Base-by-base conservation (phyloP, 2,329 filamentous ascomycete species). In the Stagonosporopsis vannaccii region DNA sequence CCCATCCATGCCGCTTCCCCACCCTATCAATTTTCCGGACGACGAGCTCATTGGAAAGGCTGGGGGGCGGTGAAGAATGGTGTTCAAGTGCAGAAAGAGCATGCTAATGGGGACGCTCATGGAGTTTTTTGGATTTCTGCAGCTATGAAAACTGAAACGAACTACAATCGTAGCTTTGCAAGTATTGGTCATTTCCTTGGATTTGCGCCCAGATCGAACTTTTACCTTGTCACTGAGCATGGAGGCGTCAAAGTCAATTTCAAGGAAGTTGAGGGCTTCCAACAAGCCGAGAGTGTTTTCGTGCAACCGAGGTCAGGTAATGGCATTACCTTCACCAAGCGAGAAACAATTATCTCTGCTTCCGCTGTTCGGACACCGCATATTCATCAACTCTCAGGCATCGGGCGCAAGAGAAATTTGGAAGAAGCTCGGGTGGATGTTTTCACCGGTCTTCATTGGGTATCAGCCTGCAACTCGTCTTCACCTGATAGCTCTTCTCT, bases 331-430 rank as follows among this genome's bases (percentile, higher is more conserved):
- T 44, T 50, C 22, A 51, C 23, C 4, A 12, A 11, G 68, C 68
- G 4, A 56, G 25, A 2, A 68, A 65, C 88, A 11, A 80, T 89
- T 22, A 62, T 89, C 1, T 82, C 82, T 4, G 84, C 84, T 1
- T 87, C 87, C 2, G 80, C 78, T 25, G 75, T 88, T 17, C 79
- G 85, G 56, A 85, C 85, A 0, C 86, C 87, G 0, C 84, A 87
- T 65, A 71, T 89, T 4, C 77, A 89, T 2, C 86, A 89, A 60
- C 75, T 87, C 2, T 87, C 85, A 0, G 86, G 87, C 0, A 79
- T 89, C 35, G 87, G 87, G 4, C 7, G 58, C 9, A 25, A 28
- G 5, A 22, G 12, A 3, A 43, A 48, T 2, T 52, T 71, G 2
- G 28, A 59, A 28, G 45, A 11, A 1, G 51, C 63, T 7, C 60